A percentile compares a stretch with the other conserved stretches of the same genome.
These are phyloP conservation scores for Aspergillus puulaauensis DNA, from an alignment of 2,329 filamentous ascomycete species.

Conservation along the genomic window DNA sequence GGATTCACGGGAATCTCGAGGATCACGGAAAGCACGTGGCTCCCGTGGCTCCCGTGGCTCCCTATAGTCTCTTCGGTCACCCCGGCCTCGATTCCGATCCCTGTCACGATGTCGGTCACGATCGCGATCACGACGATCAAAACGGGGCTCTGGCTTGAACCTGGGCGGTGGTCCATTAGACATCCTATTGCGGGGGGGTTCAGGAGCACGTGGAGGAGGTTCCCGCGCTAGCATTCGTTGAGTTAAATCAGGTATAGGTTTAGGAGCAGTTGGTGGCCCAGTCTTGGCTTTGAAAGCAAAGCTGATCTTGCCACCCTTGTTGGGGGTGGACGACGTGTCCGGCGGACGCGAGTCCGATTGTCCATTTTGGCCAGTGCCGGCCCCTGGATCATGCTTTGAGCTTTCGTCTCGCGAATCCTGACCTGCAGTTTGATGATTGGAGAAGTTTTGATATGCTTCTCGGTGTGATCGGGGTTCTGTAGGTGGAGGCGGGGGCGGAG, in stretches of 20 bases:
- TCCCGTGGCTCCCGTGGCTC: constrained; percentile 28
- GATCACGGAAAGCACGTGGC: constrained; percentile 26
- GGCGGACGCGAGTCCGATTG: constrained; percentile 55
- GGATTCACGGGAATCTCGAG: constrained; percentile 20
- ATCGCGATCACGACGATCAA: constrained; percentile 41
- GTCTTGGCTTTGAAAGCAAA: constrained; percentile 88
- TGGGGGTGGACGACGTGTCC: constrained; percentile 53
- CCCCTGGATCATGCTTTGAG: constrained; percentile 46
- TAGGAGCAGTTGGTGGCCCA: constrained; percentile 54
- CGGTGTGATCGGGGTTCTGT: constrained; percentile 35
- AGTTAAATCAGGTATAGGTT: constrained; percentile 51
- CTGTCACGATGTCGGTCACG: constrained; percentile 34
- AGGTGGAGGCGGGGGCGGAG: constrained; percentile 28
- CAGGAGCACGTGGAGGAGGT: constrained; percentile 34
- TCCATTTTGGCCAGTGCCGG: constrained; percentile 49
- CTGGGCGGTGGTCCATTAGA: constrained; percentile 37
- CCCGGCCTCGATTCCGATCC: constrained; percentile 31
- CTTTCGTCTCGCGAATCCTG: constrained; percentile 65
- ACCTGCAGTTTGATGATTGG: constrained; percentile 58
- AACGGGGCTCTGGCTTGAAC: constrained; percentile 41
- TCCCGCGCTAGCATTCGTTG: constrained; percentile 47
- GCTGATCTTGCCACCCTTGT: constrained; percentile 72
- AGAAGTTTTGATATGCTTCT: constrained; percentile 55
- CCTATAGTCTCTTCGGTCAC: constrained; percentile 36
- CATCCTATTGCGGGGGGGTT: constrained; percentile 40